Conservation (phyloP, 1,284 basidiomycete species). For the Trichosporon coremiiforme region DNA sequence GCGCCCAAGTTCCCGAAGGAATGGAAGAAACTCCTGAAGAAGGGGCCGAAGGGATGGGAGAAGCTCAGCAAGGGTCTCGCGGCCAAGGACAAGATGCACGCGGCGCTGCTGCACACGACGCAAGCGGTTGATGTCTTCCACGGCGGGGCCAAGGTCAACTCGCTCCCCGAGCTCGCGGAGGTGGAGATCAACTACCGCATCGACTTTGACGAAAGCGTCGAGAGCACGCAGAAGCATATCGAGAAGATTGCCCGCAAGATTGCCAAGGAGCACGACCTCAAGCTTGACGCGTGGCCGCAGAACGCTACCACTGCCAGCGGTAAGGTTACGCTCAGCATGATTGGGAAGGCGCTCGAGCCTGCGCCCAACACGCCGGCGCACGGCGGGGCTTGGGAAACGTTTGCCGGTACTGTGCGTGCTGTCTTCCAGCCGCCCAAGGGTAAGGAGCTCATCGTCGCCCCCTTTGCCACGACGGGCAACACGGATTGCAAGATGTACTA, state of each 20-base stretch:
- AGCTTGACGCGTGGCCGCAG: slow-evolving; percentile 30
- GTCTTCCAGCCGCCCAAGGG: slow-evolving; percentile 45
- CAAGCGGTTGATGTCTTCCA: slow-evolving; percentile 51
- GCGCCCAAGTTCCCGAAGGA: slow-evolving; percentile 47
- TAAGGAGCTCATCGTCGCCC: slow-evolving; percentile 46
- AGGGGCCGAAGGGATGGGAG: slow-evolving; percentile 48
- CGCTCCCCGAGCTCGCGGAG: slow-evolving; percentile 46
- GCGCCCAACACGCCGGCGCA: slow-evolving; percentile 48
- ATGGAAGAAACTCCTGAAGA: slow-evolving; percentile 44
- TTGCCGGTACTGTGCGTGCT: slow-evolving; percentile 53
- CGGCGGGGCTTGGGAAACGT: slow-evolving; percentile 54
- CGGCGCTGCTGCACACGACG: slow-evolving; percentile 44
- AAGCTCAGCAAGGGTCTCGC: slow-evolving; percentile 39
- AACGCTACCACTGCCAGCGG: neutral
- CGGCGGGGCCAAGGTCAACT: slow-evolving; percentile 50
- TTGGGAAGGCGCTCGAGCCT: slow-evolving; percentile 54
- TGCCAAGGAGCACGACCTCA: slow-evolving; percentile 43
- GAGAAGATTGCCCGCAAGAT: slow-evolving; percentile 35
- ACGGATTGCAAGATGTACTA: slow-evolving; percentile 55
- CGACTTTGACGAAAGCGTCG: slow-evolving; percentile 50
- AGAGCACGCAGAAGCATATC: slow-evolving; percentile 46
- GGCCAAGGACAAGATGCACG: neutral
- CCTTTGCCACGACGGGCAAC: slow-evolving; percentile 42
- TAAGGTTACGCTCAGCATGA: slow-evolving; percentile 43
- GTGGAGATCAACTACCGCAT: slow-evolving; percentile 54